Evolutionary conservation across 1,139 yeast species (phyloP), one percentile per base, ranked within the genome.

Genomic region (Taphrina communis): DNA sequence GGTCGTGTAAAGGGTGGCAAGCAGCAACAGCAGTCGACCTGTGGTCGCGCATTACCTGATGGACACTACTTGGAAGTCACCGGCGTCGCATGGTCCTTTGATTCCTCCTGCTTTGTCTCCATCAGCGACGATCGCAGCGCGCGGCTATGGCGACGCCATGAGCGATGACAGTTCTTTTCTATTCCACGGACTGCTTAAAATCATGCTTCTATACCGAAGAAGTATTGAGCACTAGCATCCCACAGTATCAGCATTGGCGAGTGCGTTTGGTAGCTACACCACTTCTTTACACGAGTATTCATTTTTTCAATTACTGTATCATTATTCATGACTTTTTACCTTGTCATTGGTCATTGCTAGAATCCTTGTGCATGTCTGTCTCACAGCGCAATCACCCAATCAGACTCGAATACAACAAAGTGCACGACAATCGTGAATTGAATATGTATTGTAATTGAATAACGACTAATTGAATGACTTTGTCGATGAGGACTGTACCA

Each of bases 1-100:
- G 31, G 31, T 25, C 31, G 31, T 25, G 31, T 25, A 1, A 25
- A 25, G 31, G 31, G 31, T 1, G 31, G 31, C 1, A 25, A 25
- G 31, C 1, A 25, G 31, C 31, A 25, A 25, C 31, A 25, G 1
- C 31, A 25, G 4, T 25, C 31, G 1, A 1, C 31, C 31, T 25
- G 31, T 25, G 31, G 1, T 25, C 31, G 31, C 31, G 31, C 31
- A 25, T 21, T 36, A 19, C 3, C 19, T 17, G 50, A 35, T 14
- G 67, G 61, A 11, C 67, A 63, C 55, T 36, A 17, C 1, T 38
- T 38, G 14, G 67, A 63, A 55, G 55, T 46, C 17, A 63, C 67
- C 8, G 53, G 55, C 14, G 48, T 55, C 35, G 31, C 61, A 6
- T 63, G 67, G 67, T 55, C 61, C 11, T 46, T 35, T n/a, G 67